Base-by-base conservation (phyloP, 2,329 filamentous ascomycete species). In the Colletotrichum chlorophyti region DNA sequence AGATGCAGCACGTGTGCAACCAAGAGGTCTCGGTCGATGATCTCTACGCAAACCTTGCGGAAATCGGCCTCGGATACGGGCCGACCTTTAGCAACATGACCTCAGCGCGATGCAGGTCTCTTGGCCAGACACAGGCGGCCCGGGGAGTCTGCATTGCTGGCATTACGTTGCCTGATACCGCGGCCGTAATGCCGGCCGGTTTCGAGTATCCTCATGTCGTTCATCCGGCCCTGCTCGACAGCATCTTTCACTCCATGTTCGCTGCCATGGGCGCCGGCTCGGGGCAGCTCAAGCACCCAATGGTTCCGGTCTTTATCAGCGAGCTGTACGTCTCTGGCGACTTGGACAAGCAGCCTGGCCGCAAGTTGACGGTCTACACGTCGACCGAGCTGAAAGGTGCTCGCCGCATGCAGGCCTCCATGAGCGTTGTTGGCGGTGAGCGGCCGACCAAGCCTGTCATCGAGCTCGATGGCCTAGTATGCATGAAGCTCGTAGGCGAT, bases 51-150 rank as follows among this genome's bases (percentile, higher is more conserved):
- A 40, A 48, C 19, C 17, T 59, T 3, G 23, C 53, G 3, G 37
- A 4, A 5, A 46, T 55, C 27, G 60, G 62, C 10, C 50, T 64
- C 24, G 21, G 54, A 19, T 54, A 64, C 45, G 53, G 53, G 1
- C 41, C 50, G 2, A 35, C 41, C 11, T 64, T 64, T 21, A 32
- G 38, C 14, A 60, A 60, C n/a, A 26, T 62, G 9, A 19, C 27
- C 15, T 23, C 19, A 2, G 40, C 37, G 24, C 34, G 43, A 3
- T 35, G 34, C 9, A 41, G n/a, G 15, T 3, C n/a, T 8, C 11
- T 24, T 21, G 37, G 15, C 6, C 27, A 37, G 38, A 14, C 24
- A 10, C 11, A 43, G 40, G 17, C 26, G 6, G n/a, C 23, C 23
- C 7, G 14, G 12, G 40, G 40, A n/a, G 15, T 24, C 5, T 50